These are phyloP conservation scores for Dactylellina haptotyla DNA, from an alignment of 2,329 filamentous ascomycete species.

Conservation along the genomic window DNA sequence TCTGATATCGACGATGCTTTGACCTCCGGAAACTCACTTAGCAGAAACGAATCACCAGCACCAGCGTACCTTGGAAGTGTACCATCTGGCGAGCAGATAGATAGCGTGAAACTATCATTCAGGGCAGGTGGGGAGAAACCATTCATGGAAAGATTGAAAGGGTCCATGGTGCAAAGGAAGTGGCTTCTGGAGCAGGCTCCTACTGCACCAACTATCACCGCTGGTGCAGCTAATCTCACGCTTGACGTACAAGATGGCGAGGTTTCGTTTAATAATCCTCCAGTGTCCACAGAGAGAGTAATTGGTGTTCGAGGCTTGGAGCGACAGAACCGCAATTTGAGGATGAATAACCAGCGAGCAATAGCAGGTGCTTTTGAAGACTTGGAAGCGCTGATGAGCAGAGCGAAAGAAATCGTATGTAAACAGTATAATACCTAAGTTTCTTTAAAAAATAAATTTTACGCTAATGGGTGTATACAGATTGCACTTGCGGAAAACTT, in stretches of 20 bases:
- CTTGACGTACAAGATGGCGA: slow-evolving; percentile 56
- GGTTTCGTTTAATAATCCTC: slow-evolving; percentile 52
- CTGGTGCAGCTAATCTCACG: slow-evolving; percentile 49
- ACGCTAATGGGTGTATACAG: slow-evolving; percentile 12
- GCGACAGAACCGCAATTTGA: slow-evolving; percentile 81
- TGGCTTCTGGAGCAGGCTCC: slow-evolving; percentile 93
- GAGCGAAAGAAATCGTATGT: slow-evolving; percentile 85
- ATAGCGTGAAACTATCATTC: slow-evolving; percentile 91
- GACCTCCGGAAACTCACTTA: not conserved
- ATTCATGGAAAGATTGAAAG: slow-evolving; percentile 88
- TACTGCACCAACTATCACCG: slow-evolving; percentile 72
- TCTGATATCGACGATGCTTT: slow-evolving; percentile 60
- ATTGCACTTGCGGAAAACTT: slow-evolving; percentile 50
- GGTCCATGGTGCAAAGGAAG: slow-evolving; percentile 88
- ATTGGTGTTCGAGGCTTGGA: slow-evolving; percentile 94
- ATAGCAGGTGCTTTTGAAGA: slow-evolving; percentile 97
- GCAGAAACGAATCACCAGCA: slow-evolving; percentile 42
- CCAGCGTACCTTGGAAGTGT: slow-evolving; percentile 43
- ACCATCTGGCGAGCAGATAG: slow-evolving; percentile 67
- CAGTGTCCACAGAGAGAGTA: slow-evolving; percentile 65
- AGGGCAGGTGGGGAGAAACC: slow-evolving; percentile 87
- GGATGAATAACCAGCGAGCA: slow-evolving; percentile 90
- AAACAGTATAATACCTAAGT: not conserved
- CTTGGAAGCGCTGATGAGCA: slow-evolving; percentile 94
- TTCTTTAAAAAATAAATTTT: not conserved